phyloP scores from a whole-genome alignment of 495 filamentous ascomycete species.

The Talaromyces nanjingensis region DNA sequence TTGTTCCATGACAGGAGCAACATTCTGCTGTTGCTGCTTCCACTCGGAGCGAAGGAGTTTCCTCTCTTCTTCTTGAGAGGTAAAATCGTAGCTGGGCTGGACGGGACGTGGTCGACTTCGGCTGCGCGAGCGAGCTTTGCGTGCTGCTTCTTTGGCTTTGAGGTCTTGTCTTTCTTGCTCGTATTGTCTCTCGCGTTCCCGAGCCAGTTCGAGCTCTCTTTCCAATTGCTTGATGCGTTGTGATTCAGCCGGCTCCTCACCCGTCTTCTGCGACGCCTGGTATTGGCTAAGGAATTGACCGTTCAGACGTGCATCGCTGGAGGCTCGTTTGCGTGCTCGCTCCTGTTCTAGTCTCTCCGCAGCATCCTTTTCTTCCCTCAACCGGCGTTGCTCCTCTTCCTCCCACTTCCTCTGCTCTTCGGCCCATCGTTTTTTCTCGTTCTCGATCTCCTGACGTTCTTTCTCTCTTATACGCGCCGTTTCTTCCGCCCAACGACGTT shows the following conservation, averaged over 20 bases:
- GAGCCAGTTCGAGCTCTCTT: slow-evolving; percentile 74
- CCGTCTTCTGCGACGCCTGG: slow-evolving; percentile 45
- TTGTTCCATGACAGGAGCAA: slow-evolving; percentile 11
- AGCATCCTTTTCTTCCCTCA: slow-evolving; percentile 65
- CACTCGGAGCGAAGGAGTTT: slow-evolving; percentile 67
- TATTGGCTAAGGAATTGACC: slow-evolving; percentile 86
- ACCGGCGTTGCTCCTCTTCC: slow-evolving; percentile 67
- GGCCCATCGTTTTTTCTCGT: slow-evolving; percentile 75
- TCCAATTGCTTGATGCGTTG: slow-evolving; percentile 79
- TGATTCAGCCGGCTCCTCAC: slow-evolving; percentile 34
- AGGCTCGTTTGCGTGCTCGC: slow-evolving; percentile 50
- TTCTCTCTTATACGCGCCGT: slow-evolving; percentile 58
- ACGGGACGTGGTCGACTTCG: slow-evolving; percentile 37
- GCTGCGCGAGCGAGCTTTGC: slow-evolving; percentile 30
- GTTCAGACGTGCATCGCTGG: slow-evolving; percentile 60
- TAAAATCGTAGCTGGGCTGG: slow-evolving; percentile 54
- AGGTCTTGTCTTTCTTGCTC: slow-evolving; percentile 67
- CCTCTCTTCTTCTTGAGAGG: slow-evolving; percentile 67
- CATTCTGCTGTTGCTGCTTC: slow-evolving; percentile 42
- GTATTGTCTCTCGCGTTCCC: slow-evolving; percentile 80
- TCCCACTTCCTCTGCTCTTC: slow-evolving; percentile 80
- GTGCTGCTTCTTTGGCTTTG: slow-evolving; percentile 25
- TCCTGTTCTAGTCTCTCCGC: slow-evolving; percentile 62
- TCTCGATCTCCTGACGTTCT: slow-evolving; percentile 60
- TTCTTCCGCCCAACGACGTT: slow-evolving; percentile 75